Base-by-base conservation (phyloP, 2,329 filamentous ascomycete genomes). In the Sclerotinia sclerotiorum region DNA sequence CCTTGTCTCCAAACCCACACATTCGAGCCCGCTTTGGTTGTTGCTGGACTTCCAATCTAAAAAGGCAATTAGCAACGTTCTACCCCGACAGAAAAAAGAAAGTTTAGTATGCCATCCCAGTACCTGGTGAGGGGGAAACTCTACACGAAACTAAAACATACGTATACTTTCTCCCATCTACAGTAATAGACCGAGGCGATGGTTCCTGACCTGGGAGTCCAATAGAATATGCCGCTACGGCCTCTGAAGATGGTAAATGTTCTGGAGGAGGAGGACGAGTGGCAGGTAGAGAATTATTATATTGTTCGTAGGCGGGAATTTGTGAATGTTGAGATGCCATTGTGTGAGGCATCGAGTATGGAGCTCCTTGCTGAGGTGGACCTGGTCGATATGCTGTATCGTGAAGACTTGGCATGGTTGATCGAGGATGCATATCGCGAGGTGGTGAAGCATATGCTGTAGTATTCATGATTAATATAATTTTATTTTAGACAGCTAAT, bases 1-100 rank as follows among this genome's bases (percentile, higher is more conserved):
- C 92, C 86, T 98, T 99, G 82, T 99, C 95, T 71, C 95, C 95
- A 81, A 98, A 99, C 10, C 95, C 95, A 82, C 95, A 99, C 95
- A 98, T 98, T 70, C 95, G 91, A 73, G 95, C 95, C 75, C 95
- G 88, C 75, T 92, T 85, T 63, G 95, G 95, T 79, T 98, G 93
- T 81, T 99, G 95, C 73, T 92, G 88, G 70, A 97, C 92, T 73
- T 89, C 83, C 63, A 97, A 85, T 70, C 88, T 90, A 79, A 79
- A 83, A n/a, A 39, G n/a, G 21, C 21, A 54, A 61, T 75, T 65
- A 74, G 72, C 51, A 67, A 51, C 35, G 56, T 35, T 51, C 4
- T 35, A 65, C 35, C 51, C 29, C 46, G 51, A 68, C 51, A 15
- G 32, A 32, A 55, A 2, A 29, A n/a, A n/a, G 27, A 29, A 65